Conservation (phyloP, 2,329 filamentous ascomycete genomes). For the Raffaelea deltoideospora region DNA sequence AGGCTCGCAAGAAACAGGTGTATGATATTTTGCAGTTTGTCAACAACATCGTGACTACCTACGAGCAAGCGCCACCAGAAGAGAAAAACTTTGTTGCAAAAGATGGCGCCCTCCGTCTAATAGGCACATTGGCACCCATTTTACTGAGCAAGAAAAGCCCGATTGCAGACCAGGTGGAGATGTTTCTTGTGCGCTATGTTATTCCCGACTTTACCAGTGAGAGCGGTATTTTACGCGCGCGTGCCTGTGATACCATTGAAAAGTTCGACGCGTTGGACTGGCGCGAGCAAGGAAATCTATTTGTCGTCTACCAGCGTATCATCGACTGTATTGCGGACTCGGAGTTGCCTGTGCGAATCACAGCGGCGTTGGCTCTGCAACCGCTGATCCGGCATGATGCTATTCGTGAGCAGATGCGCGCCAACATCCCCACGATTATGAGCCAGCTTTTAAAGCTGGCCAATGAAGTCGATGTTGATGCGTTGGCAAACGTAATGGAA, state of each 20-base stretch:
- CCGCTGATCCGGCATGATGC: constrained; percentile 91
- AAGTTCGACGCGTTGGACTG: constrained; percentile 97
- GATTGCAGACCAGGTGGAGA: constrained; percentile 93
- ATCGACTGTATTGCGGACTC: constrained; percentile 91
- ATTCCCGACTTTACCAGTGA: constrained; percentile 94
- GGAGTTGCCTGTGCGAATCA: constrained; percentile 86
- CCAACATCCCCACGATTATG: constrained; percentile 98
- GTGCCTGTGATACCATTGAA: constrained; percentile 92
- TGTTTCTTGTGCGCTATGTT: constrained; percentile 95
- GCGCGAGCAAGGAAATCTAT: constrained; percentile 88
- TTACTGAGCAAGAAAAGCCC: constrained; percentile 97
- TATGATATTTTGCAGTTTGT: constrained; percentile 91
- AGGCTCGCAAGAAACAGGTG: constrained; percentile 86
- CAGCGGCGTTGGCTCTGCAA: constrained; percentile 84
- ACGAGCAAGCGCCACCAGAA: constrained; percentile 68
- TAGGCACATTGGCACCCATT: constrained; percentile 83
- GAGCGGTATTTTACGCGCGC: constrained; percentile 82
- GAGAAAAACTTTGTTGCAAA: constrained; percentile 93
- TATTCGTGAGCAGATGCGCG: constrained; percentile 89
- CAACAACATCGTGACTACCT: constrained; percentile 86
- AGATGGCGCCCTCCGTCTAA: constrained; percentile 93
- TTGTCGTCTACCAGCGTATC: constrained; percentile 93
- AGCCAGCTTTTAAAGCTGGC: constrained; percentile 93
- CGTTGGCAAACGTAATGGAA: constrained; percentile 96
- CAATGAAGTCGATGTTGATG: constrained; percentile 96